Evolutionary conservation across 2,329 filamentous ascomycete genomes (phyloP), one percentile per base, ranked within the genome.

Genomic region (Lecanicillium sp.): DNA sequence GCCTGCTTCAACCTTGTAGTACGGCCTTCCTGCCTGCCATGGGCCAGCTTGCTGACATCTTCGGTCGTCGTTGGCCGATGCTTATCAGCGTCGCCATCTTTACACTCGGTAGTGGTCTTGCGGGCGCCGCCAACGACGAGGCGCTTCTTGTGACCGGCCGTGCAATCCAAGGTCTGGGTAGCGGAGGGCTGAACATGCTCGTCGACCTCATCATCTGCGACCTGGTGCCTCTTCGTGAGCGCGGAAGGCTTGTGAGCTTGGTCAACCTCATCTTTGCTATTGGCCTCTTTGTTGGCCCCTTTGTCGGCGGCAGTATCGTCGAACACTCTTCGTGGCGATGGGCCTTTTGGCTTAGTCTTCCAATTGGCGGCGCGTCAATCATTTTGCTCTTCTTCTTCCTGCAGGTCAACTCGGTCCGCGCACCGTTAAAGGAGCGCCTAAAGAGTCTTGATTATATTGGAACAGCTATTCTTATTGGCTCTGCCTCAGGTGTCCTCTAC

Each of bases 21-120:
- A 38, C 50, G 13, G 60, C 62, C 3, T 53, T 70, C 13, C 67
- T 67, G 40, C 70, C 70, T 0, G 43, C 71, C 0, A 64, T 63
- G 33, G 67, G 66, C 3, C 67, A 73, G 45, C 38, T 68, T 1
- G 55, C 63, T n/a, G 59, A 71, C 44, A 57, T 73, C n/a, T 73
- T 66, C 38, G 70, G 73, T 12, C 57, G 71, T 3, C 58, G 65
- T 20, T 61, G 52, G 41, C 47, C 58, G 5, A 52, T 54, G 4
- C 50, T 71, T 0, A 25, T 45, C 4, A 48, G 62, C 3, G 57
- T 71, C 1, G 54, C 52, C n/a, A 44, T 72, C 7, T 74, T 74
- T 46, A 56, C 56, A 1, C 45, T 75, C 1, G 73, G 73, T 0
- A 71, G 70, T 41, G 67, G 61, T 0, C 56, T 78, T 9, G 62